phyloP scores from a whole-genome alignment of 2,329 filamentous ascomycete species.

The Colletotrichum acutatum region DNA sequence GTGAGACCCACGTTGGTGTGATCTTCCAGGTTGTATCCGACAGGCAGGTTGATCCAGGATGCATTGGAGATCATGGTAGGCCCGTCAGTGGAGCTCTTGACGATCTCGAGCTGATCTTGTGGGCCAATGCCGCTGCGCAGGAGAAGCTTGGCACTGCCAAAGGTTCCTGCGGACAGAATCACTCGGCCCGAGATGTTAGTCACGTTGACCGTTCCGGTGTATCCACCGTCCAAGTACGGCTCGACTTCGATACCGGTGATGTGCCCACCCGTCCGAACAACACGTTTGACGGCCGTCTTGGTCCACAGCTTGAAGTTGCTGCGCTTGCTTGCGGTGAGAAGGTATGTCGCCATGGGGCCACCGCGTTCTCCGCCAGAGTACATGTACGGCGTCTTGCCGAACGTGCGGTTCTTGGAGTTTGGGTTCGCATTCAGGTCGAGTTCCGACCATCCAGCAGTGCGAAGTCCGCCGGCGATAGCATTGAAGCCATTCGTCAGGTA shows the following conservation, averaged over 20 bases:
- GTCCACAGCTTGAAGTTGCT: conserved; percentile 75
- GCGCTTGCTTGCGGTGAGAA: conserved; percentile 68
- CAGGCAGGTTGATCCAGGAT: conserved; percentile 68
- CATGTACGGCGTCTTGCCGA: conserved; percentile 74
- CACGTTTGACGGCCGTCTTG: conserved; percentile 73
- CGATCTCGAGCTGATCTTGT: conserved; percentile 65
- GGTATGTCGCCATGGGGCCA: conserved; percentile 78
- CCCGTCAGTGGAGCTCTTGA: conserved; percentile 61
- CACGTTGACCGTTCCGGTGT: conserved; percentile 69
- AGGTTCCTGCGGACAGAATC: conserved; percentile 74
- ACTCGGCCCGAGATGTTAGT: conserved; percentile 71
- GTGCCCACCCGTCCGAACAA: conserved; percentile 71
- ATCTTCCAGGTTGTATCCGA: conserved; percentile 69
- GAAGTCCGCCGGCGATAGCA: conserved; percentile 69
- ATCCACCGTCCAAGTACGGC: conserved; percentile 62
- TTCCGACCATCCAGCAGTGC: conserved; percentile 69
- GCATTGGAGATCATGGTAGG: conserved; percentile 60
- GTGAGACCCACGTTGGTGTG: conserved; percentile 55
- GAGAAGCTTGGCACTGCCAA: conserved; percentile 76
- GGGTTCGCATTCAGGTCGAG: conserved; percentile 70
- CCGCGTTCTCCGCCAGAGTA: conserved; percentile 73
- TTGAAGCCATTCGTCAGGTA: conserved; percentile 77
- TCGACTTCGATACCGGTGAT: conserved; percentile 77
- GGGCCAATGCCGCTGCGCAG: conserved; percentile 76
- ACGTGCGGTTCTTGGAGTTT: conserved; percentile 73